A percentile compares a stretch with the other conserved stretches of the same genome.
Evolutionary conservation across 2,329 filamentous ascomycete species (phyloP).

Genomic region (Epichloe gansuensis): DNA sequence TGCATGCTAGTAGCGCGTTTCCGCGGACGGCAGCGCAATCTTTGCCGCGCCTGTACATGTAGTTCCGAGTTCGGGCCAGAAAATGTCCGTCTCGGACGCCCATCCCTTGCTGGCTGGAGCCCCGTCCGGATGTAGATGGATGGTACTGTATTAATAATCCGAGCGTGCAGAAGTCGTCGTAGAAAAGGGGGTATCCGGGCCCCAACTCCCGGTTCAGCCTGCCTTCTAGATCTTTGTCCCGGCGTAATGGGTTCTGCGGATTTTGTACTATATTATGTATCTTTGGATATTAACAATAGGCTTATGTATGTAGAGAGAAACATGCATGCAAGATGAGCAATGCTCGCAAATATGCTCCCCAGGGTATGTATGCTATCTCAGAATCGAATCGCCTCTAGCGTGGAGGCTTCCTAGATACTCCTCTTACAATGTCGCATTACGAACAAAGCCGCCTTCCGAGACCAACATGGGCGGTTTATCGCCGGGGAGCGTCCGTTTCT

Average conservation of each 20-base stretch:
- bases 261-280: not conserved
- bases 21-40: slow-evolving; percentile 31
- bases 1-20: slow-evolving; percentile 41
- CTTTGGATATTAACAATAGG: too few relatives aligned
- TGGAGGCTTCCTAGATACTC: not conserved
- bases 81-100: slow-evolving; percentile 30
- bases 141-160: too few relatives aligned
- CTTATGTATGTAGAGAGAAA: too few relatives aligned
- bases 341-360: not conserved
- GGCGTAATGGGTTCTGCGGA: slow-evolving; percentile 24
- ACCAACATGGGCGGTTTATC: slow-evolving; percentile 26
- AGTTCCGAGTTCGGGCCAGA: slow-evolving; percentile 23
- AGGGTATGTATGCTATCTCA: too few relatives aligned
- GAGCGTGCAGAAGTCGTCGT: slow-evolving; percentile 27
- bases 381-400: too few relatives aligned
- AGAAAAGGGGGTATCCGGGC: slow-evolving; percentile 23
- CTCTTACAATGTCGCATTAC: slow-evolving; percentile 27
- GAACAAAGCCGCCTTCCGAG: slow-evolving; percentile 24
- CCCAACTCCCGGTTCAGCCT: slow-evolving; percentile 31
- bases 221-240: slow-evolving; percentile 30
- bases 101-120: slow-evolving; percentile 30
- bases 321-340: not conserved
- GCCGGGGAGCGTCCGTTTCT: slow-evolving; percentile 44
- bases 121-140: slow-evolving; percentile 21
- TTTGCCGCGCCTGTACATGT: slow-evolving; percentile 32